These are phyloP conservation scores for Penicillium silybi DNA, from an alignment of 495 filamentous ascomycete species.

Conservation along the genomic window DNA sequence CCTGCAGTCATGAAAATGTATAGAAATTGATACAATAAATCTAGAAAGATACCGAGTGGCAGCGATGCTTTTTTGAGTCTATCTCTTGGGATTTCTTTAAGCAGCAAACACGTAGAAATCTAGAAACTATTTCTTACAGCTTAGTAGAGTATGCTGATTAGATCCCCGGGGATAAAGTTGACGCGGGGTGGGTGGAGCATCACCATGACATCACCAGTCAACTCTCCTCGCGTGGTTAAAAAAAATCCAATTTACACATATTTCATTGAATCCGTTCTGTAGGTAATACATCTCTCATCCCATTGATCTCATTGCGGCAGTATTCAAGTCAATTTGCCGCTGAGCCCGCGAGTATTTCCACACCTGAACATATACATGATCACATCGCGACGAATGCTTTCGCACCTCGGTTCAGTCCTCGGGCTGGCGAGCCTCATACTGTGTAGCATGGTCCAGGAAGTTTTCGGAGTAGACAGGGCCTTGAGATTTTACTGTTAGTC, in stretches of 20 bases:
- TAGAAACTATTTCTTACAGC: too few species aligned
- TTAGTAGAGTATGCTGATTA: background rate
- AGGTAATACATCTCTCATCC: background rate
- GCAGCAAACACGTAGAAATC: too few species aligned
- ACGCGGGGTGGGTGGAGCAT: slow-evolving; percentile 3
- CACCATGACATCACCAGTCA: slow-evolving; percentile 20
- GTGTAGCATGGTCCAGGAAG: slow-evolving; percentile 7
- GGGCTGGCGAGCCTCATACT: slow-evolving; percentile 6
- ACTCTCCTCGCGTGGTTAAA: background rate
- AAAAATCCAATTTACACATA: background rate
- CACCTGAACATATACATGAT: background rate
- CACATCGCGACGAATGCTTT: background rate
- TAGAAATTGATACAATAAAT: background rate
- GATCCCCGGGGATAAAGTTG: background rate
- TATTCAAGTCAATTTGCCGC: background rate
- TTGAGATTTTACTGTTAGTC: background rate
- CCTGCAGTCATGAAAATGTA: background rate
- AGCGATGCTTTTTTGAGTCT: too few species aligned
- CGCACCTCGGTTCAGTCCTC: slow-evolving; percentile 3
- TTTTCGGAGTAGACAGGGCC: slow-evolving; percentile 5
- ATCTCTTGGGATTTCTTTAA: too few species aligned
- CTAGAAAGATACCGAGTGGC: background rate
- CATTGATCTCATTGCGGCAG: background rate
- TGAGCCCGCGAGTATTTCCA: background rate
- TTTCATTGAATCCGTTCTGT: background rate